Conservation (phyloP, 2,329 filamentous ascomycete species). For the Cladosporium austrohemisphaericum region DNA sequence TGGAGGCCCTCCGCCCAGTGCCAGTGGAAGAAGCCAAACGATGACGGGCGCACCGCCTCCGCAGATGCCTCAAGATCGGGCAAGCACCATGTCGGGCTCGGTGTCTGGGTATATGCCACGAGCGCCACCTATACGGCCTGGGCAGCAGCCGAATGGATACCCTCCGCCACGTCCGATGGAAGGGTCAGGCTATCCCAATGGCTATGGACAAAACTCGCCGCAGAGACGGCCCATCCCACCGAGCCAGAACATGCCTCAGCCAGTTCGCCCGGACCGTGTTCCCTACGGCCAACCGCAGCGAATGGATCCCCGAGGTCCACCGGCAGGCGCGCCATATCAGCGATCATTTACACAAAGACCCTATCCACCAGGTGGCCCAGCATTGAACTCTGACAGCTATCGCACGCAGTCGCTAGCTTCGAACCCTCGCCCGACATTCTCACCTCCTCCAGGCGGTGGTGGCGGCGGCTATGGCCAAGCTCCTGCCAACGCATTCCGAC, state of each 20-base stretch:
- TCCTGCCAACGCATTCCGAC: constrained; percentile 72
- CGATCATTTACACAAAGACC: constrained; percentile 33
- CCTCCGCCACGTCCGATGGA: constrained; percentile 22
- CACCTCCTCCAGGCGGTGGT: constrained; percentile 53
- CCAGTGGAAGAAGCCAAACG: constrained; percentile 82
- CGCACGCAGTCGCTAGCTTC: constrained; percentile 90
- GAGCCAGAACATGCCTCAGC: constrained; percentile 58
- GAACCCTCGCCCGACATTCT: constrained; percentile 67
- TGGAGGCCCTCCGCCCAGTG: constrained; percentile 73
- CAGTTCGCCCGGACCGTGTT: constrained; percentile 59
- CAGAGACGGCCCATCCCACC: constrained; percentile 41
- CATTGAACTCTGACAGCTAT: constrained; percentile 79
- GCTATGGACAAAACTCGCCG: constrained; percentile 28
- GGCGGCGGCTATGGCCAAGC: constrained; percentile 53
- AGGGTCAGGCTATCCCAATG: constrained; percentile 3
- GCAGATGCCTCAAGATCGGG: constrained; percentile 61
- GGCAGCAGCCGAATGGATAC: constrained; percentile 30
- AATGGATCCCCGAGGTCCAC: constrained; percentile 57
- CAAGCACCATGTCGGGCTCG: constrained; percentile 61
- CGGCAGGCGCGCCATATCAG: constrained; percentile 46
- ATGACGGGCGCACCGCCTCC: constrained; percentile 78
- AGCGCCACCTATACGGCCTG: constrained; percentile 56
- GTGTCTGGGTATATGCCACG: constrained; percentile 56
- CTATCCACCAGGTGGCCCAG: constrained; percentile 37
- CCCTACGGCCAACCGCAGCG: constrained; percentile 72